Evolutionary conservation across 345 rosid genomes (phyloP).

Genomic region (Cardamine occulta): DNA sequence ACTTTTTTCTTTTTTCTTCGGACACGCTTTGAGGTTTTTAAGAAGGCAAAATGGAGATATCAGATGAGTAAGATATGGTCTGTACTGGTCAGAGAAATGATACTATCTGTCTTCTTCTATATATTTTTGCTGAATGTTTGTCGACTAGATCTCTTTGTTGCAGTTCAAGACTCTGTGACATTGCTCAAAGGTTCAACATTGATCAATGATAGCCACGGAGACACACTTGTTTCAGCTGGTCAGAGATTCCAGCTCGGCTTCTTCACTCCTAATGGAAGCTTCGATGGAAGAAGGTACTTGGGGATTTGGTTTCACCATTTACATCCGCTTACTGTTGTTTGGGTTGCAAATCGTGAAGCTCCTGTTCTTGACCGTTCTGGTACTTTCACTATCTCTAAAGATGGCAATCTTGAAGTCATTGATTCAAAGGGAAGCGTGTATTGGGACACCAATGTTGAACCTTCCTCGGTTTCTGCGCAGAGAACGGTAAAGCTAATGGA

Average conservation of each 20-base stretch:
- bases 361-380: conserved; percentile 36
- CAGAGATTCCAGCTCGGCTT: conserved; percentile 52
- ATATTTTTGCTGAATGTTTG: conserved; percentile 37
- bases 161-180: conserved; percentile 43
- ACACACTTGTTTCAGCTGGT: conserved; percentile 47
- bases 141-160: conserved; percentile 41
- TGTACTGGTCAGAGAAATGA: conserved; percentile 42
- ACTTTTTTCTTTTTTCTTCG: neutral
- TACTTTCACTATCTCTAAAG: conserved; percentile 23
- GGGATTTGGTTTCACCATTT: conserved; percentile 52
- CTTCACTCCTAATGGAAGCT: conserved; percentile 52
- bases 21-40: neutral
- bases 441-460: conserved; percentile 38
- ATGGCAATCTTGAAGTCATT: conserved; percentile 45
- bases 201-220: conserved; percentile 44
- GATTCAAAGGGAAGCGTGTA: conserved; percentile 40
- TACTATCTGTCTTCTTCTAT: conserved; percentile 35
- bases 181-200: conserved; percentile 34
- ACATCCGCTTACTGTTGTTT: conserved; percentile 43
- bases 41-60: conserved; percentile 16
- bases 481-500: conserved; percentile 42
- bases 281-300: conserved; percentile 42
- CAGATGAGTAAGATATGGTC: conserved; percentile 32
- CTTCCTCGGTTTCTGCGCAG: conserved; percentile 4
- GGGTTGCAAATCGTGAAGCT: conserved; percentile 54